Conservation (phyloP, 768 basidiomycete species). For the Leucosporidium scottii region DNA sequence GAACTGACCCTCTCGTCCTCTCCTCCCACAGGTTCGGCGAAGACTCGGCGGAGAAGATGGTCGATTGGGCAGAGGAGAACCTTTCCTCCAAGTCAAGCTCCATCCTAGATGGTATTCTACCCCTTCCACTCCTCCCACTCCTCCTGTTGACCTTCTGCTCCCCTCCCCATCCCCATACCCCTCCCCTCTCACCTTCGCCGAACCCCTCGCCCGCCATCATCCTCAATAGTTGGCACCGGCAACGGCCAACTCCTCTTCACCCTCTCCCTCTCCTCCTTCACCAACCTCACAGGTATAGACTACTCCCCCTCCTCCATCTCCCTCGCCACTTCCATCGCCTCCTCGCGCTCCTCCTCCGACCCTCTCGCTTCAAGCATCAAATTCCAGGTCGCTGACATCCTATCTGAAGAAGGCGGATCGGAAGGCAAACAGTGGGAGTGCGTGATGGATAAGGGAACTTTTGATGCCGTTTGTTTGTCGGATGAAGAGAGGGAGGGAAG, state of each 20-base stretch:
- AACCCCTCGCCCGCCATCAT: neutral
- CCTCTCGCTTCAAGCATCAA: neutral
- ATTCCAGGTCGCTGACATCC: conserved; percentile 31
- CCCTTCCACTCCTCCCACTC: neutral
- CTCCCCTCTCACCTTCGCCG: no score
- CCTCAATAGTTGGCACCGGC: conserved; percentile 35
- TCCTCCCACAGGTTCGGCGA: conserved; percentile 46
- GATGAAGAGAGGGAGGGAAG: conserved; percentile 37
- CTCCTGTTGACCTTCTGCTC: neutral
- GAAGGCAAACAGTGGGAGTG: conserved; percentile 41
- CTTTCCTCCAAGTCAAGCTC: conserved; percentile 35
- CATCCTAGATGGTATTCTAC: conserved; percentile 42
- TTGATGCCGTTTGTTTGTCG: conserved; percentile 44
- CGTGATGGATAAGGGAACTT: conserved; percentile 47
- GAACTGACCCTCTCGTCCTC: no score
- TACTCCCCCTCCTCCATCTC: conserved; percentile 42
- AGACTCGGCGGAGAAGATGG: conserved; percentile 44
- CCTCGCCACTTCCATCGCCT: conserved; percentile 39
- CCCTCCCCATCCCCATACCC: no score
- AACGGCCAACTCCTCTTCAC: conserved; percentile 38
- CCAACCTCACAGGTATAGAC: conserved; percentile 44
- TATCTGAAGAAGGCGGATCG: conserved; percentile 10
- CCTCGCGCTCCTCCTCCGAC: no score
- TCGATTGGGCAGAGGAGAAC: conserved; percentile 43
- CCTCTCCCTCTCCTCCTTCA: conserved; percentile 33